Base-by-base conservation (phyloP, 306 rosid species). In the Quercus mongolica region DNA sequence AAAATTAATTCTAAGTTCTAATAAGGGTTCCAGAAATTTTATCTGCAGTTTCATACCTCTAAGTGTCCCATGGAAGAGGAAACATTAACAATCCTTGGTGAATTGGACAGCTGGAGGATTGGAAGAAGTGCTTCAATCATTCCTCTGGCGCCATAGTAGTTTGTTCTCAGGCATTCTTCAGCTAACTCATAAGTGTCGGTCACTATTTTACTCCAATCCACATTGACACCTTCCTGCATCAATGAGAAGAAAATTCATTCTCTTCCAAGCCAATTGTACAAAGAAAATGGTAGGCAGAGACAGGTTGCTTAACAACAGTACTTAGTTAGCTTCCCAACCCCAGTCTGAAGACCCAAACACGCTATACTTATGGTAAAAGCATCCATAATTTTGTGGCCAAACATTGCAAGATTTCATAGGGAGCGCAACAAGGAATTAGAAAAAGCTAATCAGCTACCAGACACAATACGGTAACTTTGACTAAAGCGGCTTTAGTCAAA, bases 11-110 rank as follows among this genome's bases (percentile, higher is more conserved):
- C 54, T 46, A 46, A 46, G 15, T 46, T 46, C 54, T 46, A 46
- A 46, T 12, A 3, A 46, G 52, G 54, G 54, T 46, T 46, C 15
- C 1, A 9, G 8, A 59, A 23, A 58, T 12, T 2, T 26, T 14
- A 3, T 14, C 12, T 67, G 26, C 11, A 9, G 51, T 31, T 67
- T 23, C 17, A 67, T 33, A 67, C 72, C 79, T n/a, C 5, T 3
- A 75, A 19, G 11, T 5, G 2, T 11, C 79, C 79, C 17, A 8
- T 6, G 15, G 33, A 35, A 6, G 79, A 75, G 56, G 79, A 75
- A 46, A 75, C 72, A 17, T 75, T 75, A 2, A 75, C 72, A 6
- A 75, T 75, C n/a, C 79, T 75, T 5, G 79, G 71, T 12, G 79
- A 75, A 41, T 75, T 55, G 10, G 79, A 75, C 18, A 41, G 44